Percentiles rank a stretch among this genome's conserved stretches.
Evolutionary conservation across 2,329 filamentous ascomycete species (phyloP).

Genomic region (Arthroderma uncinatum): DNA sequence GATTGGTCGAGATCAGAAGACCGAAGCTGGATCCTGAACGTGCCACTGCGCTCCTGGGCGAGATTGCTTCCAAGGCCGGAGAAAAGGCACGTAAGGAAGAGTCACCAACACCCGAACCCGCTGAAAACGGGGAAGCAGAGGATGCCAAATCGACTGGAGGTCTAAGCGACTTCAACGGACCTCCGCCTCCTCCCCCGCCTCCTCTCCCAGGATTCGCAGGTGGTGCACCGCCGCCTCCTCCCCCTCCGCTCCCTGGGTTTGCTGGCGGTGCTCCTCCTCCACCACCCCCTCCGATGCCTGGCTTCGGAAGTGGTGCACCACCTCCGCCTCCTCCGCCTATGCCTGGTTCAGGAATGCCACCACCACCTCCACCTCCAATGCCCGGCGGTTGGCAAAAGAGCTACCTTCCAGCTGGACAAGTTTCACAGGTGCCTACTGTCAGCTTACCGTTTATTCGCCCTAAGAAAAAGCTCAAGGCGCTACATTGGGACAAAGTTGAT

Average conservation of each 20-base stretch:
- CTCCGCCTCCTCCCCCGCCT: conserved; percentile 40
- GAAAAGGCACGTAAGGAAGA: conserved; percentile 55
- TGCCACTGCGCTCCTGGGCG: conserved; percentile 54
- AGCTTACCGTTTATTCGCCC: conserved; percentile 72
- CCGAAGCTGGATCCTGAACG: conserved; percentile 53
- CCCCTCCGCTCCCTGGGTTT: conserved; percentile 29
- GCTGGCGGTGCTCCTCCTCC: conserved; percentile 39
- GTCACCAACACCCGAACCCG: conserved; percentile 23
- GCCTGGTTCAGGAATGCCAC: conserved; percentile 31
- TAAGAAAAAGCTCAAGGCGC: conserved; percentile 98
- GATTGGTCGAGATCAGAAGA: conserved; percentile 61
- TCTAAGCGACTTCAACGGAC: conserved; percentile 23
- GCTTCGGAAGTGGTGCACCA: conserved; percentile 33
- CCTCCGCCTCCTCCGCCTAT: conserved; percentile 28
- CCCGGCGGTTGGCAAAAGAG: conserved; percentile 49
- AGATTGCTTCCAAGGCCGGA: conserved; percentile 67
- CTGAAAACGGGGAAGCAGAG: conserved; percentile 3
- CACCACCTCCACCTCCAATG: conserved; percentile 36
- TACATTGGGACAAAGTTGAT: conserved; percentile 99
- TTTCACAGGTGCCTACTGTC: conserved; percentile 46
- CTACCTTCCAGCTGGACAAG: conserved; percentile 57
- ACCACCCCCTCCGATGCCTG: conserved; percentile 39
- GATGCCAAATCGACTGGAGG: conserved; percentile 8
- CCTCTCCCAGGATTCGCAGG: conserved; percentile 32
- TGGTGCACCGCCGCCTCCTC: conserved; percentile 34